Base-by-base conservation (phyloP, 192 early-diverging fungal genomes). In the Podila epicladia region DNA sequence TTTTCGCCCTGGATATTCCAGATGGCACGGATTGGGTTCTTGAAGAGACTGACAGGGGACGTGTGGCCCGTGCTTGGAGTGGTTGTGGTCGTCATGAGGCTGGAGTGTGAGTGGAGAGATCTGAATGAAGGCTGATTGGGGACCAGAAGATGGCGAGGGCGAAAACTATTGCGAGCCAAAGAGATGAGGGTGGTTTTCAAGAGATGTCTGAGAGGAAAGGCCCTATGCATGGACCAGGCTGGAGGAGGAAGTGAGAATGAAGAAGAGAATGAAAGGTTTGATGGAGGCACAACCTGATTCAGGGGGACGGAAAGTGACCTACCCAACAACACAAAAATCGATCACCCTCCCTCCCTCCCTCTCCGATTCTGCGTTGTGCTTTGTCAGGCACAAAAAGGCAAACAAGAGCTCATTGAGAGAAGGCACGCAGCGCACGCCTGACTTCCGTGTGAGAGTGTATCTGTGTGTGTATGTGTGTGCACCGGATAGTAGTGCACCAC, bases 1-100 rank as follows among this genome's bases (percentile, higher is more conserved):
- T 80, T 72, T 45, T 80, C 77, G 29, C 77, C 77, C 29, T 73
- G 66, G 29, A 80, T 58, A 55, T 80, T 80, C 77, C 77, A 80
- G 49, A 80, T 65, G 35, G 77, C 77, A 3, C 62, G 59, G 28
- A 80, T 66, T 31, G 77, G 77, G 37, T 57, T 69, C 45, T 73
- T 80, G 71, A 80, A 80, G 32, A 80, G 70, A 9, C 65, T 69
- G 55, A 55, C 77, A 26, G 77, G 71, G 55, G 57, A 38, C 13
- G 65, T n/a, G 26, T 65, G 29, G 9, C 49, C 31, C 28, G 48
- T 24, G 61, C 49, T 4, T 22, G 49, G 28, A 4, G 62, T n/a
- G 7, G 71, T 22, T 20, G 51, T 49, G 0, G 69, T 68, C 69
- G 63, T 79, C 60, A 53, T 26, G 38, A 33, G 31, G 24, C 15